These are phyloP conservation scores for Fonsecaea monophora DNA, from an alignment of 2,329 filamentous ascomycete genomes.

Conservation along the genomic window DNA sequence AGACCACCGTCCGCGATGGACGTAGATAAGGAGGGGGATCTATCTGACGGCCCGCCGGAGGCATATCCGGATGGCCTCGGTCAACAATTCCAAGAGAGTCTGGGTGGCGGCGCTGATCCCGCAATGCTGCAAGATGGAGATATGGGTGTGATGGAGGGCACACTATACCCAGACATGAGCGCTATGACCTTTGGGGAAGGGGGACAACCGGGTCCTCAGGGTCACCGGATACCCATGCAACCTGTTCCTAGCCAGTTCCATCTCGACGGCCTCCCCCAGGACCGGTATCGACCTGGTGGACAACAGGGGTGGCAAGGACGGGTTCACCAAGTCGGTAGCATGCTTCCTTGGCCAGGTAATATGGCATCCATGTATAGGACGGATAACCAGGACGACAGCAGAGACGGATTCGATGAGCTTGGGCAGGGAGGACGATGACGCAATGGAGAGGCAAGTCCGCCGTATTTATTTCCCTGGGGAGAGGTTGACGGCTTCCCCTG, in stretches of 20 bases:
- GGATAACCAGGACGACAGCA: not conserved
- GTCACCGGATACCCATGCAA: slow-evolving; percentile 1
- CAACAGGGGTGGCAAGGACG: slow-evolving; percentile 18
- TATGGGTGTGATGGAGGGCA: slow-evolving; percentile 10
- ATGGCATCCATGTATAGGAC: slow-evolving; percentile 26
- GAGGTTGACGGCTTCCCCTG: not conserved
- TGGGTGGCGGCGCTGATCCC: slow-evolving; percentile 19
- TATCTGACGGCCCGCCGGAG: slow-evolving; percentile 7
- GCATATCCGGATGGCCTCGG: not conserved
- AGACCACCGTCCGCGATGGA: not conserved
- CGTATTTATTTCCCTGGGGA: not conserved
- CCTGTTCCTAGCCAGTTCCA: not conserved
- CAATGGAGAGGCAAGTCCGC: not conserved
- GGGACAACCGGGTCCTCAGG: not conserved
- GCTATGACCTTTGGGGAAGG: slow-evolving; percentile 8
- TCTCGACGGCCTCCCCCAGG: slow-evolving; percentile 1
- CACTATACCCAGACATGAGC: slow-evolving; percentile 17
- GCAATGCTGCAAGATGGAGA: slow-evolving; percentile 23
- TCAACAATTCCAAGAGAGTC: slow-evolving; percentile 10
- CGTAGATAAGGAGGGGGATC: slow-evolving; percentile 5
- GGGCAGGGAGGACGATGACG: not conserved
- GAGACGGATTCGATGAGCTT: slow-evolving; percentile 10
- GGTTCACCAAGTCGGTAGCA: not conserved
- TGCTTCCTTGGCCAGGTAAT: slow-evolving; percentile 33
- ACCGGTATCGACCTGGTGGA: not conserved